Conservation (phyloP, 768 basidiomycete genomes). For the Fistulinella prunicolor region DNA sequence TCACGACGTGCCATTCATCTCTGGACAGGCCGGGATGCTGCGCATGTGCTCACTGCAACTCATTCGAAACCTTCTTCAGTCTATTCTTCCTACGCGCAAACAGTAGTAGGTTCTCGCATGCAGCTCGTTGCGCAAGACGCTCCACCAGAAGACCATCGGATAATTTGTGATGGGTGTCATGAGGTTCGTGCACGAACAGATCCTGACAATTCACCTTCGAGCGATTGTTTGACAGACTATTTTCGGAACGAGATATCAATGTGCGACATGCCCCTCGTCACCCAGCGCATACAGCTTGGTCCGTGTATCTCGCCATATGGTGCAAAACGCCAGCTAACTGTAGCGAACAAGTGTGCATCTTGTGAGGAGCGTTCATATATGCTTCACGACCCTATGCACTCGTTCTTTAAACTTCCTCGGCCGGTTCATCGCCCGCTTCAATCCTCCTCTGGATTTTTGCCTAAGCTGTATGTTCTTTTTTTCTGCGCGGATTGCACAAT, state of each 20-base stretch:
- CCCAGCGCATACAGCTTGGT: constrained; percentile 75
- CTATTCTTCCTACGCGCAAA: constrained; percentile 61
- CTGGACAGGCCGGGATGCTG: constrained; percentile 76
- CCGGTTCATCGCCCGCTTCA: constrained; percentile 65
- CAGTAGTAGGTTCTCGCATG: constrained; percentile 56
- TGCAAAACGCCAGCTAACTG: neutral
- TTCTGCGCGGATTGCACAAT: neutral
- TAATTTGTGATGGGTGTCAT: constrained; percentile 60
- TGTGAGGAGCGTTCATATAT: constrained; percentile 80
- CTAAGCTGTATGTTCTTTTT: constrained; percentile 52
- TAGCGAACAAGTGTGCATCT: constrained; percentile 56
- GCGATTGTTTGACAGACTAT: constrained; percentile 49
- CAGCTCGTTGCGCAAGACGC: constrained; percentile 31
- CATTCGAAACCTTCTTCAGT: constrained; percentile 57
- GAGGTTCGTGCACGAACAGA: constrained; percentile 40
- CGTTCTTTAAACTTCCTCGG: constrained; percentile 84
- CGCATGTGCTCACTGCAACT: constrained; percentile 47
- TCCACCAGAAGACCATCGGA: constrained; percentile 49
- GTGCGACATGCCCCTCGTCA: constrained; percentile 81
- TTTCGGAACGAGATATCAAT: constrained; percentile 80
- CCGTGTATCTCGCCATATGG: constrained; percentile 2
- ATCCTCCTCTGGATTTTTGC: constrained; percentile 59
- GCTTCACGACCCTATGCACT: constrained; percentile 79
- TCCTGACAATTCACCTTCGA: neutral
- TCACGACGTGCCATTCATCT: constrained; percentile 70